Conservation (phyloP, 129 eudicot species). For the Tagetes patula region DNA sequence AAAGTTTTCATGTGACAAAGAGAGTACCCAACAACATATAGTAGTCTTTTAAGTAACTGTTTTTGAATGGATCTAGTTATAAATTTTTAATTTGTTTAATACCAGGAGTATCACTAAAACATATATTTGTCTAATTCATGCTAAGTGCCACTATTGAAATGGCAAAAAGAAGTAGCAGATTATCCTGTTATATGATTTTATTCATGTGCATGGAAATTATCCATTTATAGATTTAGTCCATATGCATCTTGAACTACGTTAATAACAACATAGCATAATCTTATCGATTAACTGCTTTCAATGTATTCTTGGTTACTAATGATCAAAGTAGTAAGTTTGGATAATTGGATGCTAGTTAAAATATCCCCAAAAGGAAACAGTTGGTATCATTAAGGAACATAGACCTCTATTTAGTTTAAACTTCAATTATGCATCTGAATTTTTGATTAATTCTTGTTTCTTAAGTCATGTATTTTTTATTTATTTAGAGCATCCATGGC, state of each 20-base stretch:
- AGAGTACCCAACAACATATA: neutral
- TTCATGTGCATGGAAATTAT: neutral
- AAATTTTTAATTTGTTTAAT: neutral
- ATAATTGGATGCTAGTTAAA: neutral
- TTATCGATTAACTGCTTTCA: neutral
- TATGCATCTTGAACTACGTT: neutral
- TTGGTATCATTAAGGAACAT: neutral
- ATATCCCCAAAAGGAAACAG: neutral
- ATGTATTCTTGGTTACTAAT: neutral
- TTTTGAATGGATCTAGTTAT: neutral
- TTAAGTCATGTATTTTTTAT: neutral
- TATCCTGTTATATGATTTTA: conserved; percentile 14
- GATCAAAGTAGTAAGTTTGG: neutral
- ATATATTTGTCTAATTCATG: neutral
- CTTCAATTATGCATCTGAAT: neutral
- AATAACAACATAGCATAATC: neutral
- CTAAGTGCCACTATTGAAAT: neutral
- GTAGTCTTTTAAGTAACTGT: neutral
- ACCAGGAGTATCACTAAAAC: neutral
- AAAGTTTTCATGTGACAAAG: neutral
- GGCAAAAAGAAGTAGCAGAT: neutral
- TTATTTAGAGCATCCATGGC: conserved; percentile 50
- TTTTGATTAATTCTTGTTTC: neutral
- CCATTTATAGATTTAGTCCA: neutral
- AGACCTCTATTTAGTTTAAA: neutral